Evolutionary conservation across 2,329 filamentous ascomycete species (phyloP), one percentile per base, ranked within the genome.

Genomic region (Thielaviopsis musarum): DNA sequence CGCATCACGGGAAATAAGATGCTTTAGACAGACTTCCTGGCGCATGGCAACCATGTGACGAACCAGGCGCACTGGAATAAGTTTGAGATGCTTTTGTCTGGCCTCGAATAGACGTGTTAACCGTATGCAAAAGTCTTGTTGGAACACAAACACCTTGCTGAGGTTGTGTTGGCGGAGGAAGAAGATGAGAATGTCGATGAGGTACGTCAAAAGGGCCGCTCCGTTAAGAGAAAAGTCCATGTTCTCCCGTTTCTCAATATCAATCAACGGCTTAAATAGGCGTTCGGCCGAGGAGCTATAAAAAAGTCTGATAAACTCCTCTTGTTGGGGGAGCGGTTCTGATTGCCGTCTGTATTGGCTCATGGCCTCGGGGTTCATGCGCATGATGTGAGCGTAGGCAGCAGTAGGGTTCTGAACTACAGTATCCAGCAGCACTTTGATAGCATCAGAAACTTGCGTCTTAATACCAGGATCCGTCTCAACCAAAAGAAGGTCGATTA

Each of bases 11-110:
- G 90, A 83, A 26, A 85, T 86, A 65, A 97, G 80, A 65, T 95
- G 85, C 58, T 84, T 85, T 66, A 89, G 84, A 69, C 96, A 95
- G 65, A 93, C 95, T 59, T 94, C 89, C 68, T 97, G 91, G 67
- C 93, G 85, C 45, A 95, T 77, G 53, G 84, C 83, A 61, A 96
- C 80, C 62, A 95, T 81, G 52, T 87, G 88, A 38, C 91, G 87
- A 74, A 97, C 91, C 73, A 95, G 96, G 69, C 95, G 93, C 65
- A 98, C 80, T 5, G 91, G 88, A 66, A 89, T 88, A 91, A 98
- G 80, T 71, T 91, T 91, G 64, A 98, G 74, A 69, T 95, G 91
- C 74, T 97, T 97, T 71, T 97, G 88, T 10, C 84, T 84, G 62
- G 85, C 91, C 52, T 77, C 75, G 64, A 98, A 79, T 62, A 98